Evolutionary conservation across 768 basidiomycete genomes (phyloP).

Genomic region (Dentipellis fragilis): DNA sequence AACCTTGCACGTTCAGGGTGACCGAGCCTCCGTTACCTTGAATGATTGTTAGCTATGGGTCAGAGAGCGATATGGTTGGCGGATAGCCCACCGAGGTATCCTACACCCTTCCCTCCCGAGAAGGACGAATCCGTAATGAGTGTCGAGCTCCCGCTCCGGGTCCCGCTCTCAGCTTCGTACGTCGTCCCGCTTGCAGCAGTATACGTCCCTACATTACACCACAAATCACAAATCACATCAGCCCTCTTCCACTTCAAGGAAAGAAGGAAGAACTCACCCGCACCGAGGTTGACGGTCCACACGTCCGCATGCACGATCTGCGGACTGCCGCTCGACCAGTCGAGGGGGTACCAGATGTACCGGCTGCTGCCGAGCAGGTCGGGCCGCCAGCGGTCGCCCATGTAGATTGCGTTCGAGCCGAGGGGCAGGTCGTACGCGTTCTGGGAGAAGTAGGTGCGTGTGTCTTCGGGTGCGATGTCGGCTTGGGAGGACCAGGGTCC

Average conservation of each 20-base stretch:
- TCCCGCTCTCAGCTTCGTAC: conserved; percentile 48
- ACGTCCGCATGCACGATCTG: conserved; percentile 46
- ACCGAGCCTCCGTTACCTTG: conserved; percentile 48
- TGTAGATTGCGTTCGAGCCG: conserved; percentile 42
- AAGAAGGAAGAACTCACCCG: conserved; percentile 22
- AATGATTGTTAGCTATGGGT: no score
- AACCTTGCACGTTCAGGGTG: conserved; percentile 47
- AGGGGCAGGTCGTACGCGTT: conserved; percentile 46
- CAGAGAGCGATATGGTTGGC: neutral
- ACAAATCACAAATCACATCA: neutral
- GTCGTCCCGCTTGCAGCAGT: conserved; percentile 37
- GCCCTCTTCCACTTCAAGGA: neutral
- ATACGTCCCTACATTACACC: conserved; percentile 30
- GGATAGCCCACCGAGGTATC: conserved; percentile 38
- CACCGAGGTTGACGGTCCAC: conserved; percentile 41
- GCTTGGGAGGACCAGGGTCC: conserved; percentile 47
- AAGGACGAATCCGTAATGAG: conserved; percentile 33
- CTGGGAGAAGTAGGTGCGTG: conserved; percentile 52
- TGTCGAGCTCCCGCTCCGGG: conserved; percentile 36
- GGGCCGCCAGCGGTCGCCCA: conserved; percentile 57
- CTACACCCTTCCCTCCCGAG: conserved; percentile 44
- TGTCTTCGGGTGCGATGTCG: conserved; percentile 42
- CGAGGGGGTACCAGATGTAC: conserved; percentile 55
- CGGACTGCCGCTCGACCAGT: conserved; percentile 44
- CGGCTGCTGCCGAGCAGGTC: conserved; percentile 41